Conservation (phyloP, 371 early-diverging fungal species). For the Saksenaea oblongispora region DNA sequence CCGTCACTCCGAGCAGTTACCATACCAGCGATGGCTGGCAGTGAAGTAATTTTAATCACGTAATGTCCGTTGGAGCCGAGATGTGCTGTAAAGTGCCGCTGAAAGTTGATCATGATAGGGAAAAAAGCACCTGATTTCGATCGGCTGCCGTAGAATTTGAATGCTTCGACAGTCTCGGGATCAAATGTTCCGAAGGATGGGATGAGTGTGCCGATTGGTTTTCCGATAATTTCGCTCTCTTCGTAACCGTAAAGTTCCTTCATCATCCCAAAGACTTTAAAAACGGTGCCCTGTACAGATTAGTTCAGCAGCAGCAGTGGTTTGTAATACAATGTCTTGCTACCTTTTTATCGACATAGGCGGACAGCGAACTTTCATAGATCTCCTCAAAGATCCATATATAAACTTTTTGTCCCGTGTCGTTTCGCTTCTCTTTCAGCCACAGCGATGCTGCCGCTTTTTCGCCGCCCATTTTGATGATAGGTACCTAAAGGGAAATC, state of each 20-base stretch:
- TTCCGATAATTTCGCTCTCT: slow-evolving; percentile 49
- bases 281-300: slow-evolving; percentile 42
- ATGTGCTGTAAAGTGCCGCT: slow-evolving; percentile 9
- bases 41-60: slow-evolving; percentile 56
- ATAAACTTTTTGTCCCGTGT: slow-evolving; percentile 49
- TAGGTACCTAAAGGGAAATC: slow-evolving; percentile 39
- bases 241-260: slow-evolving; percentile 62
- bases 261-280: slow-evolving; percentile 48
- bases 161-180: slow-evolving; percentile 47
- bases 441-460: slow-evolving; percentile 66
- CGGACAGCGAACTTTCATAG: slow-evolving; percentile 47
- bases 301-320: neutral
- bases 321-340: neutral
- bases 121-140: slow-evolving; percentile 57
- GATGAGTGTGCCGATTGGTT: slow-evolving; percentile 49
- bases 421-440: slow-evolving; percentile 61
- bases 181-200: slow-evolving; percentile 46
- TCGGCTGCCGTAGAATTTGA: slow-evolving; percentile 63
- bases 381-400: slow-evolving; percentile 79
- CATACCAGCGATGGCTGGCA: slow-evolving; percentile 70
- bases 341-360: slow-evolving; percentile 24
- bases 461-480: slow-evolving; percentile 50
- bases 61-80: neutral
- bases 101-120: slow-evolving; percentile 56
- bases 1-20: slow-evolving; percentile 60